phyloP scores from a whole-genome alignment of 2,329 filamentous ascomycete genomes.

The Fusarium sp. region DNA sequence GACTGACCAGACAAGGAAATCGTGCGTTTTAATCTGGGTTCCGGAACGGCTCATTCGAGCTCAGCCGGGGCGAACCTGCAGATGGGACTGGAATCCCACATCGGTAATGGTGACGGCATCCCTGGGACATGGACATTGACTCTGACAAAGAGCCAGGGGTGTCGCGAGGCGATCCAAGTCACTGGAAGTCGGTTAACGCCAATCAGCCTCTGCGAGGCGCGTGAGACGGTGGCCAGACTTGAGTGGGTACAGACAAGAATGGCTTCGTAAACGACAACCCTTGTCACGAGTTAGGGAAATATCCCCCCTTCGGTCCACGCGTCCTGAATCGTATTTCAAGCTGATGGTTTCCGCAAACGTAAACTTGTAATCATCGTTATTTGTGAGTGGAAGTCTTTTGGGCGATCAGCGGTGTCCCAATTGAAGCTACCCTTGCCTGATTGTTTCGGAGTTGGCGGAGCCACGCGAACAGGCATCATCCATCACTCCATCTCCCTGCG shows the following conservation, averaged over 20 bases:
- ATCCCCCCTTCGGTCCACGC: conserved; percentile 29
- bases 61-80: conserved; percentile 21
- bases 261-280: conserved; percentile 37
- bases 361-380: conserved; percentile 10
- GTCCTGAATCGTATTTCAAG: conserved; percentile 32
- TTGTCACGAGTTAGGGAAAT: conserved; percentile 39
- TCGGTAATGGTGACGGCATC: conserved; percentile 25
- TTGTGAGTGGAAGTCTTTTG: background rate
- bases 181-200: conserved; percentile 32
- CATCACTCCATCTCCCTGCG: conserved; percentile 3
- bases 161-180: conserved; percentile 34
- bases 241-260: conserved; percentile 34
- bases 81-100: conserved; percentile 21
- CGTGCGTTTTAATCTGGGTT: background rate
- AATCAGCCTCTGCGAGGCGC: conserved; percentile 37
- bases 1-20: background rate
- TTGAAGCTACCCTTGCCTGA: conserved; percentile 6
- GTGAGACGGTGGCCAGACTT: conserved; percentile 36
- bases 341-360: conserved; percentile 12
- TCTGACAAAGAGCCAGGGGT: conserved; percentile 26
- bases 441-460: conserved; percentile 7
- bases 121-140: conserved; percentile 15
- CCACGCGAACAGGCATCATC: conserved; percentile 21
- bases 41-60: conserved; percentile 8
- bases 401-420: background rate